These are phyloP conservation scores for Yamadazyma atmosphaerica DNA, from an alignment of 1,139 yeast species.

Conservation along the genomic window DNA sequence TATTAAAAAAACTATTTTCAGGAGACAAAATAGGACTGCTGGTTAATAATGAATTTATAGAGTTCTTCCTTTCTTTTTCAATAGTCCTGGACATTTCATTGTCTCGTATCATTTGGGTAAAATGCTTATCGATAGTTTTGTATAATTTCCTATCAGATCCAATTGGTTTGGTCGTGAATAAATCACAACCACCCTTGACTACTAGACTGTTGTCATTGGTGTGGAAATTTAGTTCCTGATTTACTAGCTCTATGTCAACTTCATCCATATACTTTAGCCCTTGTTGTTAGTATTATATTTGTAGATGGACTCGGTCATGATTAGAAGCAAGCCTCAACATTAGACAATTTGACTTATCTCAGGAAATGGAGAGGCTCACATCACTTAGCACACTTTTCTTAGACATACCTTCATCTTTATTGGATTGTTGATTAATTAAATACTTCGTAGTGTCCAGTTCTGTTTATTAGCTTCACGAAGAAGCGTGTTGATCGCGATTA, in stretches of 20 bases:
- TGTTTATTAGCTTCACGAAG: conserved; percentile 1
- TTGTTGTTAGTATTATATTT: conserved; percentile 7
- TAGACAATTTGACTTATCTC: no score
- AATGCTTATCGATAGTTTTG: conserved; percentile 82
- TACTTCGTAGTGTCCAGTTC: not conserved
- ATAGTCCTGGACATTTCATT: conserved; percentile 44
- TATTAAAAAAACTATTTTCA: conserved; percentile 5
- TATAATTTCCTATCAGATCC: conserved; percentile 86
- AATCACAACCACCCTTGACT: conserved; percentile 82
- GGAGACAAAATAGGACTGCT: conserved; percentile 36
- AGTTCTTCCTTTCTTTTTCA: conserved; percentile 42
- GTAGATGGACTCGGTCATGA: no score
- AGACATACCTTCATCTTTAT: conserved; percentile 1
- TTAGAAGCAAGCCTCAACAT: no score
- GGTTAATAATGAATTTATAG: conserved; percentile 37
- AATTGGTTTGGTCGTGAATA: conserved; percentile 91
- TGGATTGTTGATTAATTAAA: not conserved
- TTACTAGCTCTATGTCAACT: conserved; percentile 84
- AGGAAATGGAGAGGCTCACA: no score
- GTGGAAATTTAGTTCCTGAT: conserved; percentile 83
- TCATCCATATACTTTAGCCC: conserved; percentile 78
- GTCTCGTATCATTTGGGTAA: conserved; percentile 65
- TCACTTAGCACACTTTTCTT: not conserved
- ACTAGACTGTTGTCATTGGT: conserved; percentile 82
- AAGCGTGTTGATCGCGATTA: conserved; percentile 2